Conservation (phyloP, 1,139 yeast species). For the Pichia sp. region DNA sequence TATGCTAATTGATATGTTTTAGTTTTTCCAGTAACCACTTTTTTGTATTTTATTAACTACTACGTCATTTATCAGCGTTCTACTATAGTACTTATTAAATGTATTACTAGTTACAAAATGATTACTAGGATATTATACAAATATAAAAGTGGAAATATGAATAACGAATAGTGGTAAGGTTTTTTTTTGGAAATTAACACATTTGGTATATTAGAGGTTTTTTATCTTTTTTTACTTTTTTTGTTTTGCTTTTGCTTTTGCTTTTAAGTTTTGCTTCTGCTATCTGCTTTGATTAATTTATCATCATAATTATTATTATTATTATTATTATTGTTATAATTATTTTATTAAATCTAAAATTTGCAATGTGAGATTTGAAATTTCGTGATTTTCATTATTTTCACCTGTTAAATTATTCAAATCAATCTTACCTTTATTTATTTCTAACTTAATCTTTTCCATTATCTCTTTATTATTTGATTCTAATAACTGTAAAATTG, state of each 20-base stretch:
- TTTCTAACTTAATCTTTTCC: constrained; percentile 48
- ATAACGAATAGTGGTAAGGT: not conserved
- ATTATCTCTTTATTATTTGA: constrained; percentile 71
- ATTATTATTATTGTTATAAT: not conserved
- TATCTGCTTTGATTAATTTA: too few relatives aligned
- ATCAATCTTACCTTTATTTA: constrained; percentile 27
- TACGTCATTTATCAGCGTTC: not conserved
- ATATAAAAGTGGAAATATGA: not conserved
- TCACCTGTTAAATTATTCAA: constrained; percentile 28
- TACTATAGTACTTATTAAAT: not conserved
- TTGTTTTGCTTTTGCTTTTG: not conserved
- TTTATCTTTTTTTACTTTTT: not conserved
- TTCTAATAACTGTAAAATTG: constrained; percentile 86
- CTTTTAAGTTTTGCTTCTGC: not conserved
- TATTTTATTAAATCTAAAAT: constrained; percentile 40
- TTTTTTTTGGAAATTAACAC: not conserved
- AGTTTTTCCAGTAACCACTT: too few relatives aligned
- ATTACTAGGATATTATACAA: not conserved
- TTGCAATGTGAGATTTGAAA: constrained; percentile 74
- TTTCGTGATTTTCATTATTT: constrained; percentile 50
- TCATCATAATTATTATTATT: too few relatives aligned
- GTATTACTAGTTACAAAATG: not conserved
- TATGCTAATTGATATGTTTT: too few relatives aligned
- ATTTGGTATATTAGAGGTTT: not conserved
- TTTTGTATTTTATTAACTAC: too few relatives aligned